Evolutionary conservation across 1,284 basidiomycete species (phyloP).

Genomic region (Trametes sp.): DNA sequence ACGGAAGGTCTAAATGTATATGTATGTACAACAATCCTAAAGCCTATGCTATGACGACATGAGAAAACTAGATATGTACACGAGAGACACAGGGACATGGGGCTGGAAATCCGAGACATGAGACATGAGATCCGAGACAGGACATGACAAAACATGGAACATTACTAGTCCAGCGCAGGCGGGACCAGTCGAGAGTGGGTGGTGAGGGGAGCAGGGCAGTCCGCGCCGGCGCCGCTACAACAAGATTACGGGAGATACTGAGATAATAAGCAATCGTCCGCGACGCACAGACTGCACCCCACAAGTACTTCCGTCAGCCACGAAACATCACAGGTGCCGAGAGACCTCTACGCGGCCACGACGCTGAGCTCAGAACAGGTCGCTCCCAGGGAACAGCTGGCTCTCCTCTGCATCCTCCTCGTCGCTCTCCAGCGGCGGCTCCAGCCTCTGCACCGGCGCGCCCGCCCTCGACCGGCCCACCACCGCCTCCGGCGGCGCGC

Average conservation of each 20-base stretch:
- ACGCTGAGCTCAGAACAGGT: conserved; percentile 60
- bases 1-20: conserved; percentile 20
- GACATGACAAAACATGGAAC: conserved; percentile 5
- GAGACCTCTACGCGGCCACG: no score
- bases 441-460: conserved; percentile 7
- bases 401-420: conserved; percentile 52
- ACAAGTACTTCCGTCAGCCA: neutral
- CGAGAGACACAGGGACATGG: conserved; percentile 7
- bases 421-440: conserved; percentile 43
- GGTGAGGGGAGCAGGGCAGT: neutral
- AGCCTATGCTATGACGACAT: conserved; percentile 27
- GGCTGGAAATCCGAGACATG: neutral
- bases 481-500: conserved; percentile 20
- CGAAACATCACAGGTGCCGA: neutral
- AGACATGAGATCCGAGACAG: neutral
- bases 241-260: conserved; percentile 20
- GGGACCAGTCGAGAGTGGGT: neutral
- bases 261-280: conserved; percentile 13
- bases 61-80: conserved; percentile 25
- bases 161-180: conserved; percentile 1
- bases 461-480: conserved; percentile 11
- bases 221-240: neutral
- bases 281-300: neutral
- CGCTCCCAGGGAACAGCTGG: conserved; percentile 63
- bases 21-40: conserved; percentile 29